These are phyloP conservation scores for Liriodendron chinense DNA, from an alignment of 164 flowering plant genomes.

Conservation along the genomic window DNA sequence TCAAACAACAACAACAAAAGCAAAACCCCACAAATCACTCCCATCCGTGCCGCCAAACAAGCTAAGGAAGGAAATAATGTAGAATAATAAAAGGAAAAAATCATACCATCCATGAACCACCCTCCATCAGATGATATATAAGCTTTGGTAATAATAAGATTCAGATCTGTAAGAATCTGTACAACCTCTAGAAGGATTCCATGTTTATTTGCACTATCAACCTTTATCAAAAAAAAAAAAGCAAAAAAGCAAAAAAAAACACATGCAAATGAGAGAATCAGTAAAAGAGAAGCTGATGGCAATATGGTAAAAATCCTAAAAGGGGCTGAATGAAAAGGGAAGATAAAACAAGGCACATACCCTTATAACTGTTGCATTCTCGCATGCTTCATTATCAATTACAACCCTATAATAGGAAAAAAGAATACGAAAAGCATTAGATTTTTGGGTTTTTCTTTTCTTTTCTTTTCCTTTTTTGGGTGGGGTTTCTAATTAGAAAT, in stretches of 20 bases:
- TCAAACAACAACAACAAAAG: too few relatives aligned
- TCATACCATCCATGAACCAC: slow-evolving; percentile 98
- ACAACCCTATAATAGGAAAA: slow-evolving; percentile 59
- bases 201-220: slow-evolving; percentile 83
- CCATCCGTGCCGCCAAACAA: not conserved
- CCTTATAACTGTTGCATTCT: slow-evolving; percentile 78
- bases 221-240: slow-evolving; percentile 40
- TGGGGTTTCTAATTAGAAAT: not conserved
- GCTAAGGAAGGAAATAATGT: not conserved
- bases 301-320: not conserved
- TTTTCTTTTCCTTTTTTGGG: too few relatives aligned
- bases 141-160: slow-evolving; percentile 75
- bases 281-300: not conserved
- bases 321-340: not conserved
- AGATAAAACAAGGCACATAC: slow-evolving; percentile 27
- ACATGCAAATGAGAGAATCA: slow-evolving; percentile 8
- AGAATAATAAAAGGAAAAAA: slow-evolving; percentile 7
- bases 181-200: slow-evolving; percentile 90
- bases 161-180: slow-evolving; percentile 86
- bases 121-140: slow-evolving; percentile 93
- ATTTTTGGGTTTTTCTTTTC: not conserved
- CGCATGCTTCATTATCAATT: slow-evolving; percentile 81
- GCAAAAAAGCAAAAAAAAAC: not conserved
- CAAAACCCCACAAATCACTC: not conserved
- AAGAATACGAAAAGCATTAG: slow-evolving; percentile 2